Evolutionary conservation across 257 asterid genomes (phyloP).

Genomic region (Verbascum thapsus): DNA sequence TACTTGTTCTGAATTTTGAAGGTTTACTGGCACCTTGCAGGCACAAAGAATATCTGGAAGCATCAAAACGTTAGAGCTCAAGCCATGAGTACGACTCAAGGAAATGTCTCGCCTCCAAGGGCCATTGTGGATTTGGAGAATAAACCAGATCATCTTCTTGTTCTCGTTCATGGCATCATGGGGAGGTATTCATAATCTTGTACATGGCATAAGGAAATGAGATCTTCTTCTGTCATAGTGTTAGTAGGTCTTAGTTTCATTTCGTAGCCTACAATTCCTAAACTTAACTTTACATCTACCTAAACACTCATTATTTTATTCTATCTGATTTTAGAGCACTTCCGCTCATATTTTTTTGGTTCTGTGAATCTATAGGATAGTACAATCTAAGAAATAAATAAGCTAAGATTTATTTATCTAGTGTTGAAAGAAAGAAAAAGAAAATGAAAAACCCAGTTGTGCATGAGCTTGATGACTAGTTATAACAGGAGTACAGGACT

Average conservation of each 20-base stretch:
- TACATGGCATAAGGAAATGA: constrained; percentile 18
- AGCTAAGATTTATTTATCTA: background rate
- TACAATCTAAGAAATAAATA: background rate
- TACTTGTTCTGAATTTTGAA: constrained; percentile 10
- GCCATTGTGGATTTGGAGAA: constrained; percentile 34
- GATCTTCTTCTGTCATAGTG: too few relatives aligned
- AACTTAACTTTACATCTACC: background rate
- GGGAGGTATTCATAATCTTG: constrained; percentile 48
- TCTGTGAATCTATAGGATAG: background rate
- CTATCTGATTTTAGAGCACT: background rate
- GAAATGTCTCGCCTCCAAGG: constrained; percentile 35
- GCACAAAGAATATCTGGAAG: constrained; percentile 41
- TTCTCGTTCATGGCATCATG: constrained; percentile 63
- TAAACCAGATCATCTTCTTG: constrained; percentile 56
- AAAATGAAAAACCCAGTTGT: background rate
- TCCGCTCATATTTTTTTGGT: background rate
- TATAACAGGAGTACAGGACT: background rate
- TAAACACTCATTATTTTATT: background rate
- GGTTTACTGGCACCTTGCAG: constrained; percentile 33
- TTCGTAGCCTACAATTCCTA: background rate
- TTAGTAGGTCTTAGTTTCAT: too few relatives aligned
- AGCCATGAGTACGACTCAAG: constrained; percentile 42
- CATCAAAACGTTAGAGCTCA: constrained; percentile 33
- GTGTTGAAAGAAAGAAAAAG: background rate
- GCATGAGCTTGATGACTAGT: background rate